These are phyloP conservation scores for Tritrichomonas musculus DNA, from an alignment of 208 protist species.

Conservation along the genomic window DNA sequence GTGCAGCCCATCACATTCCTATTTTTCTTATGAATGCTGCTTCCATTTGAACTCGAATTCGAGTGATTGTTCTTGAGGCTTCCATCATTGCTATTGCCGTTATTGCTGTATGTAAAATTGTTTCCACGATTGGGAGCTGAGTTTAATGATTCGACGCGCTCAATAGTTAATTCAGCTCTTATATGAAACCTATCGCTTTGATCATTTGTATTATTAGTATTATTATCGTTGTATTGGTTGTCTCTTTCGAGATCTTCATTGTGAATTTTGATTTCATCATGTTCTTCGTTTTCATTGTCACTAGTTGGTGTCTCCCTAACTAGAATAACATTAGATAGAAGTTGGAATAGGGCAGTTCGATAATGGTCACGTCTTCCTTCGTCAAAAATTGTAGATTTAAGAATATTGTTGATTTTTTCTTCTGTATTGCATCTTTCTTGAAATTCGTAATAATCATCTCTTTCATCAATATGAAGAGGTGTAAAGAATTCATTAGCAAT, in stretches of 20 bases:
- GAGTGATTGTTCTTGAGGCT: too few relatives aligned
- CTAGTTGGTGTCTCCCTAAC: too few relatives aligned
- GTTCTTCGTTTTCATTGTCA: too few relatives aligned
- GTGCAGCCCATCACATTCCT: too few relatives aligned
- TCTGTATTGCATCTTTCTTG: not conserved
- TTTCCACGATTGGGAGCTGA: too few relatives aligned
- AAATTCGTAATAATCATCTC: not conserved
- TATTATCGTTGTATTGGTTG: not conserved
- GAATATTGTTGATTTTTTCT: not conserved
- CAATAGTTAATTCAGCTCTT: not conserved
- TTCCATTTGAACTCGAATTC: too few relatives aligned
- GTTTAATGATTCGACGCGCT: not conserved
- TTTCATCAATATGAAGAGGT: not conserved
- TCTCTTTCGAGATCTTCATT: not conserved
- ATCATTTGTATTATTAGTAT: too few relatives aligned
- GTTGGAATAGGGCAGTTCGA: not conserved
- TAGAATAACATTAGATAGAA: not conserved
- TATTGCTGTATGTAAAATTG: too few relatives aligned
- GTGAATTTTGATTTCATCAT: too few relatives aligned
- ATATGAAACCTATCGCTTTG: too few relatives aligned
- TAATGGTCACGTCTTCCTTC: not conserved
- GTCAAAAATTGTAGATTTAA: not conserved
- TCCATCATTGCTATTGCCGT: too few relatives aligned
- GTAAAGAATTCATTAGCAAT: not conserved
- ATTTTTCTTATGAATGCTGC: too few relatives aligned